Base-by-base conservation (phyloP, 345 rosid genomes). In the Raphanus sativus region DNA sequence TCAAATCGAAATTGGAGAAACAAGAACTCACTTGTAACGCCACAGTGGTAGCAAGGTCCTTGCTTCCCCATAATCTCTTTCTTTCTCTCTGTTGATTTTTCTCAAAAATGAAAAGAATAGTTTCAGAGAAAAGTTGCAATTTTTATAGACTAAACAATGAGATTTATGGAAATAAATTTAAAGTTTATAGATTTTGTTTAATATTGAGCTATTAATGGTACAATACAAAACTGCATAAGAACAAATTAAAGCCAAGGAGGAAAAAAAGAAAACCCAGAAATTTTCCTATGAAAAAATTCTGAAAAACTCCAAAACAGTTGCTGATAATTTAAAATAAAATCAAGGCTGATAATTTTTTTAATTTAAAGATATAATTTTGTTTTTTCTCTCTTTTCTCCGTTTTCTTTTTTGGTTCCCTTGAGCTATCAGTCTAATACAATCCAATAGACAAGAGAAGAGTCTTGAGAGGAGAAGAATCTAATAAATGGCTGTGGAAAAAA, bases 11-110 rank as follows among this genome's bases (percentile, higher is more conserved):
- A 71, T 29, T 65, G 87, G 84, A 85, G 87, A 82, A 1, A 81
- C 90, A 87, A 87, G 85, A 84, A 89, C 97, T 91, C 97, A 93
- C 98, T 93, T 83, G 94, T 52, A 52, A 52, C 59, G 24, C 59
- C 59, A 52, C 59, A 52, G 59, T 52, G 59, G 59, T 52, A 52
- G 59, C 59, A 52, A 52, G 59, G 59, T 52, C 59, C 59, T 52
- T 52, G 59, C 59, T 52, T 52, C 25, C 59, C 59, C 59, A 52
- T 52, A 52, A 52, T 15, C 21, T 52, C 59, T 52, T 7, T 48
- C 71, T 85, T 21, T 21, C 76, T 78, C 71, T 77, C 67, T 76
- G 10, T 75, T 38, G 26, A 12, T 28, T n/a, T 29, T 56, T 59
- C 9, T 55, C 45, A 45, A 50, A 59, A 17, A 38, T 72, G 63